Conservation (phyloP, 108 stramenopile species). For the Stephanodiscus triporus region DNA sequence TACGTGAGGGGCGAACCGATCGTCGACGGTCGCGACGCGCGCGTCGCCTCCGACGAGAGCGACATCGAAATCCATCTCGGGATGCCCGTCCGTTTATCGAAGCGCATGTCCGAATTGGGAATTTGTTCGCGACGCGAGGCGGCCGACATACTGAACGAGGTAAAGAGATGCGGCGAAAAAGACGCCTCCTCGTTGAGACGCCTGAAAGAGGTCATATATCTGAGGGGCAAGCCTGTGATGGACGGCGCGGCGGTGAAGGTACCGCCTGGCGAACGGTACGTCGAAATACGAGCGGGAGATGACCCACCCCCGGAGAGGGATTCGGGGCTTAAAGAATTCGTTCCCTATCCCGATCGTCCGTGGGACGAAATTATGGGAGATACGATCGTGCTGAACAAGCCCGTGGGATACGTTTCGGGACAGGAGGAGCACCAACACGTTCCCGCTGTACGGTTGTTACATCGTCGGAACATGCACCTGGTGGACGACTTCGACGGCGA, state of each 20-base stretch:
- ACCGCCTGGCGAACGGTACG: conserved; percentile 22
- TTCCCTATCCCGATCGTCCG: conserved; percentile 32
- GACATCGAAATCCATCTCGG: no score
- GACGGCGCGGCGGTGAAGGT: conserved; percentile 59
- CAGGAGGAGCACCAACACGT: conserved; percentile 67
- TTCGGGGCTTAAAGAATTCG: conserved; percentile 2
- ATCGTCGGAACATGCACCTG: conserved; percentile 30
- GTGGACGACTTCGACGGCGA: conserved; percentile 8
- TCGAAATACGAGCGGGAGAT: conserved; percentile 32
- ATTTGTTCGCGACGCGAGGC: conserved; percentile 79
- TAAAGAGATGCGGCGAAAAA: conserved; percentile 17
- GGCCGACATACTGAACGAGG: conserved; percentile 58
- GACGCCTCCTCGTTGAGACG: conserved; percentile 3
- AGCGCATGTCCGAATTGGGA: conserved; percentile 74
- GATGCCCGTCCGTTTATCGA: conserved; percentile 62
- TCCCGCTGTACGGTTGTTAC: conserved; percentile 67
- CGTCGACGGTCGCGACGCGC: no score
- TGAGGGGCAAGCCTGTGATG: conserved; percentile 51
- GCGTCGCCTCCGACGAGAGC: no score
- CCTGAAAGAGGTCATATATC: conserved; percentile 29
- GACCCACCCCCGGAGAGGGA: conserved; percentile 3
- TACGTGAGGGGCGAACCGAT: no score
- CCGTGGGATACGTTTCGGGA: conserved; percentile 74
- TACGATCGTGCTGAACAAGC: conserved; percentile 81
- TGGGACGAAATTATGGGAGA: conserved; percentile 42